Evolutionary conservation across 192 early-diverging fungal genomes (phyloP).

Genomic region (Pilobolus umbonatus): DNA sequence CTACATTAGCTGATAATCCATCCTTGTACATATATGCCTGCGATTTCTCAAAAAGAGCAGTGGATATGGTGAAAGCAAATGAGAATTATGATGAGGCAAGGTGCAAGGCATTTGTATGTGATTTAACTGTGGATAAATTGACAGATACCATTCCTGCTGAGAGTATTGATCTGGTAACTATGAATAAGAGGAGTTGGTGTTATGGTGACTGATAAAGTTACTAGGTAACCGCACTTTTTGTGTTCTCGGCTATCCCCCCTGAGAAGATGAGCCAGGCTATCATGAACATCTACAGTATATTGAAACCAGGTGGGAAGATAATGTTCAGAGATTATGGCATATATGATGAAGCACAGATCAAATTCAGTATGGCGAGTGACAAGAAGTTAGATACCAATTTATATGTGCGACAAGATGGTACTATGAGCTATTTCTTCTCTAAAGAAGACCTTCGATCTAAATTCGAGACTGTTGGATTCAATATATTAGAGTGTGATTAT

Average conservation of each 20-base stretch:
- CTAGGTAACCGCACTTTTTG: constrained; percentile 80
- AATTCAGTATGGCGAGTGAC: constrained; percentile 65
- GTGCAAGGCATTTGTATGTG: constrained; percentile 94
- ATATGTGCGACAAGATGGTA: constrained; percentile 96
- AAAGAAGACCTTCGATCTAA: constrained; percentile 49
- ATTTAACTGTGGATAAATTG: constrained; percentile 75
- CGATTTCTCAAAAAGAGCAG: constrained; percentile 89
- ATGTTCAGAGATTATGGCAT: constrained; percentile 95
- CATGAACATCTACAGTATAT: constrained; percentile 65
- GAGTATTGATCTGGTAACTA: constrained; percentile 75
- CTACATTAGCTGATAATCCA: constrained; percentile 76
- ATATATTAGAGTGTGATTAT: constrained; percentile 54
- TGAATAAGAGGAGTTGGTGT: not conserved
- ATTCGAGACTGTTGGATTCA: constrained; percentile 64
- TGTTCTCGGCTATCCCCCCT: constrained; percentile 91
- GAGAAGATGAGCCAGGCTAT: constrained; percentile 74
- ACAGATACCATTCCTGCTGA: constrained; percentile 65
- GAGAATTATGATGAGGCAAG: constrained; percentile 63
- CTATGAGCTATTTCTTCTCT: constrained; percentile 90
- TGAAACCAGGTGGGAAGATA: constrained; percentile 87
- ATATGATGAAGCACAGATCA: constrained; percentile 94
- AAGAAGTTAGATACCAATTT: constrained; percentile 88
- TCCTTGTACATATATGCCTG: constrained; percentile 85
- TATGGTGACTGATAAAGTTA: not conserved
- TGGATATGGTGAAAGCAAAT: constrained; percentile 85